Conservation (phyloP, 164 flowering plant species). For the Nymphaea colorata region DNA sequence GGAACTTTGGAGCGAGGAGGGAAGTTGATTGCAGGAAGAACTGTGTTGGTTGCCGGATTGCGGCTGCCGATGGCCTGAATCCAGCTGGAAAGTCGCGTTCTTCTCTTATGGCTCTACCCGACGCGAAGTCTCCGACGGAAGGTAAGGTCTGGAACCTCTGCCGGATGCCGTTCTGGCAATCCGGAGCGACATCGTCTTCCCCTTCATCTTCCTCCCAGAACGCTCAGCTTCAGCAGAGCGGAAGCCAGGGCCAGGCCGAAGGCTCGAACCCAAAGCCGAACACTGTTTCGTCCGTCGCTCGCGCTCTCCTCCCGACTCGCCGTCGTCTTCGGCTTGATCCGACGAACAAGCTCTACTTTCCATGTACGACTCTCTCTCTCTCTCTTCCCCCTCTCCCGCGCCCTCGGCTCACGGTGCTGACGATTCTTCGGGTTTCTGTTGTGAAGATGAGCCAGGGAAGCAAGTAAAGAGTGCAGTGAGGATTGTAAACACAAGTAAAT, state of each 20-base stretch:
- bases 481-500: conserved; percentile 73
- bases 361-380: conserved; percentile 28
- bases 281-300: conserved; percentile 72
- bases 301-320: conserved; percentile 59
- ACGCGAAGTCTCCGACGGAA: conserved; percentile 25
- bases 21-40: no score
- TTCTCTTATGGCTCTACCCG: conserved; percentile 34
- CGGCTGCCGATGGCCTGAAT: not conserved
- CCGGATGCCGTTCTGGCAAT: conserved; percentile 29
- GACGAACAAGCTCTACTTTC: conserved; percentile 65
- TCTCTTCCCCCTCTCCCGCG: not conserved
- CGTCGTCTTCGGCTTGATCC: conserved; percentile 90
- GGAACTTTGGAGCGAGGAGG: no score
- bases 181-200: conserved; percentile 16
- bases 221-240: conserved; percentile 4
- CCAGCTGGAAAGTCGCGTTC: not conserved
- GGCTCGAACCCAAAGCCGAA: conserved; percentile 13
- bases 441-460: conserved; percentile 87
- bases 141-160: conserved; percentile 62
- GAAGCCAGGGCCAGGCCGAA: conserved; percentile 1
- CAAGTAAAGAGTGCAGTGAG: conserved; percentile 79
- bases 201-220: not conserved
- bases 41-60: not conserved
- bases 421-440: not conserved
- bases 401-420: not conserved